These are phyloP conservation scores for Beta macrorhiza DNA, from an alignment of 179 eudicot genomes.

Conservation along the genomic window DNA sequence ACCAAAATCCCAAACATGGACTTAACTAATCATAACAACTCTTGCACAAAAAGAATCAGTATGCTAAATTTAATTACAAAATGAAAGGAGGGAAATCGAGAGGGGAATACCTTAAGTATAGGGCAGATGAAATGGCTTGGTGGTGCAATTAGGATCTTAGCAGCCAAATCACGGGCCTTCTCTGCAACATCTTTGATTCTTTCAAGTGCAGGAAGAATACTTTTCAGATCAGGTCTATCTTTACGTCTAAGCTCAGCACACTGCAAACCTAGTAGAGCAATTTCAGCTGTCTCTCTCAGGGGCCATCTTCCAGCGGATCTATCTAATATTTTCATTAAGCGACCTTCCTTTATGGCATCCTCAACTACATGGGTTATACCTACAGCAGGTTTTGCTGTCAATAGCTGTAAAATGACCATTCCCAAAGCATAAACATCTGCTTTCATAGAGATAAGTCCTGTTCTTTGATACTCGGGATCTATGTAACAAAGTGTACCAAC, in stretches of 20 bases:
- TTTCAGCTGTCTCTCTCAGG: conserved; percentile 59
- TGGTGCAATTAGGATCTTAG: conserved; percentile 34
- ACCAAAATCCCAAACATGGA: no score
- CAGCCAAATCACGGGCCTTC: conserved; percentile 41
- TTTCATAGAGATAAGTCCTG: conserved; percentile 53
- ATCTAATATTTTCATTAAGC: conserved; percentile 51
- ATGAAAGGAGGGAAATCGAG: background rate
- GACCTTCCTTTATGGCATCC: conserved; percentile 47
- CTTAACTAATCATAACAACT: no score
- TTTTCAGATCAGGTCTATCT: conserved; percentile 69
- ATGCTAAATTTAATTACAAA: background rate
- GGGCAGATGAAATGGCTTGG: conserved; percentile 82
- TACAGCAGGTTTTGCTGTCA: conserved; percentile 75
- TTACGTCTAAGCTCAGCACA: conserved; percentile 72
- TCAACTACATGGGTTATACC: conserved; percentile 65
- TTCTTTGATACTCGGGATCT: conserved; percentile 82
- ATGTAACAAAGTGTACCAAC: conserved; percentile 76
- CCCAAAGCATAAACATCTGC: conserved; percentile 87
- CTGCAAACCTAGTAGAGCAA: conserved; percentile 58
- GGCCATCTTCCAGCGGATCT: conserved; percentile 81
- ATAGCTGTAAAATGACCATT: conserved; percentile 66
- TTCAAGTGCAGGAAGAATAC: conserved; percentile 66
- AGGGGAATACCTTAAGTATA: conserved; percentile 56
- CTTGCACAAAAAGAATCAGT: background rate
- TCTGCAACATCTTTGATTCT: conserved; percentile 63